These are phyloP conservation scores for Larix kaempferi DNA, from an alignment of 75 land plant genomes.

Conservation along the genomic window DNA sequence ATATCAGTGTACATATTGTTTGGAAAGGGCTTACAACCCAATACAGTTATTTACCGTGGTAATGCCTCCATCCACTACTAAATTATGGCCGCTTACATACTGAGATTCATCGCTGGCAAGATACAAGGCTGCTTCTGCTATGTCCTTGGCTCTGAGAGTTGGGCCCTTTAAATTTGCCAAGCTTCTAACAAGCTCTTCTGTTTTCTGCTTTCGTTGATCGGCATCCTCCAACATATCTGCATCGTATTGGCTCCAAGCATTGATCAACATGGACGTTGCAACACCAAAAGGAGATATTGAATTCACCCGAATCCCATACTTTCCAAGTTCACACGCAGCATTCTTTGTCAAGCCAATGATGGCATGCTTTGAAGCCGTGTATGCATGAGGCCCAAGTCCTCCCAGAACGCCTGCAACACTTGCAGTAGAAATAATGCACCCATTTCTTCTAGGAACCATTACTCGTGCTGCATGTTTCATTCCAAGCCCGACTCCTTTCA, in stretches of 20 bases:
- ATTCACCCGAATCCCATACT: constrained; percentile 53
- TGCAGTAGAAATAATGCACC: constrained; percentile 45
- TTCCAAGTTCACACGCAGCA: constrained; percentile 41
- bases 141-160: constrained; percentile 1
- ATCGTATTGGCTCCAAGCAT: not conserved
- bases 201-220: not conserved
- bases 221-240: not conserved
- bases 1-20: not conserved
- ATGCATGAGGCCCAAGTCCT: constrained; percentile 19
- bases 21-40: not conserved
- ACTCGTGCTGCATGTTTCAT: constrained; percentile 53
- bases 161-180: constrained; percentile 4
- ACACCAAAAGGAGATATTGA: constrained; percentile 44
- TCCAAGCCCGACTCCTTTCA: constrained; percentile 25
- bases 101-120: constrained; percentile 15
- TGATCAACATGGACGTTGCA: not conserved
- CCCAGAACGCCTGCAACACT: constrained; percentile 29
- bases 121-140: constrained; percentile 13
- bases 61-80: constrained; percentile 16
- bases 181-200: constrained; percentile 12
- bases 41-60: not conserved
- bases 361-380: constrained; percentile 55
- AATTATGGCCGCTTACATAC: constrained; percentile 18
- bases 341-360: constrained; percentile 41
- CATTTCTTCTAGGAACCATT: constrained; percentile 31